These are phyloP conservation scores for Xerocomus nothofagi DNA, from an alignment of 1,284 basidiomycete species.

Conservation along the genomic window DNA sequence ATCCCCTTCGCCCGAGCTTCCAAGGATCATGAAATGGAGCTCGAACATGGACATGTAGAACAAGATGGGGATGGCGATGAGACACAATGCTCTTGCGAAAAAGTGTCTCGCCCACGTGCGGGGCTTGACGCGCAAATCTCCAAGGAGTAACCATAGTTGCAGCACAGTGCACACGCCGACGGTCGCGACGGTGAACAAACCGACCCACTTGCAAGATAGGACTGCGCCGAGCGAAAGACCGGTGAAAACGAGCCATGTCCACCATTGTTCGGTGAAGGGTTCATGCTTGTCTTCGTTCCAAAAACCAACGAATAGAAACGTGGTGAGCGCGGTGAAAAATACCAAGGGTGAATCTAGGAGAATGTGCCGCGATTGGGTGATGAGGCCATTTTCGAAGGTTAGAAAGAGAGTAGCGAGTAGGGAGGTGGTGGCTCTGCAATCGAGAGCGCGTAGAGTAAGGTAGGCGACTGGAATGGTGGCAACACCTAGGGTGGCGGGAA, in stretches of 20 bases:
- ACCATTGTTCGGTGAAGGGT: conserved; percentile 87
- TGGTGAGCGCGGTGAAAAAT: conserved; percentile 94
- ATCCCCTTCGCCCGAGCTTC: conserved; percentile 92
- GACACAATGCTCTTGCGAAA: conserved; percentile 82
- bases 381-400: conserved; percentile 94
- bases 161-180: conserved; percentile 83
- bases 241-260: conserved; percentile 88
- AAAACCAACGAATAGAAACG: conserved; percentile 89
- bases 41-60: conserved; percentile 98
- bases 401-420: conserved; percentile 88
- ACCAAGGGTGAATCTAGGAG: conserved; percentile 96
- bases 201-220: conserved; percentile 97
- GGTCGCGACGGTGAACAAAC: conserved; percentile 97
- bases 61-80: conserved; percentile 80
- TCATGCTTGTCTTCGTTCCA: conserved; percentile 84
- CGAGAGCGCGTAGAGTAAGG: conserved; percentile 89
- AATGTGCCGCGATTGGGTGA: conserved; percentile 95
- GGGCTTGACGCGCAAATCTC: conserved; percentile 82
- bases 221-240: conserved; percentile 92
- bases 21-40: conserved; percentile 90
- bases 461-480: conserved; percentile 90
- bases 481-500: conserved; percentile 90
- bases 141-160: conserved; percentile 91
- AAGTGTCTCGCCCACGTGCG: conserved; percentile 83
- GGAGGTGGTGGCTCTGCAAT: conserved; percentile 87